phyloP scores from a whole-genome alignment of 352 stramenopile genomes.

The Globisporangium rhizosaccharum region DNA sequence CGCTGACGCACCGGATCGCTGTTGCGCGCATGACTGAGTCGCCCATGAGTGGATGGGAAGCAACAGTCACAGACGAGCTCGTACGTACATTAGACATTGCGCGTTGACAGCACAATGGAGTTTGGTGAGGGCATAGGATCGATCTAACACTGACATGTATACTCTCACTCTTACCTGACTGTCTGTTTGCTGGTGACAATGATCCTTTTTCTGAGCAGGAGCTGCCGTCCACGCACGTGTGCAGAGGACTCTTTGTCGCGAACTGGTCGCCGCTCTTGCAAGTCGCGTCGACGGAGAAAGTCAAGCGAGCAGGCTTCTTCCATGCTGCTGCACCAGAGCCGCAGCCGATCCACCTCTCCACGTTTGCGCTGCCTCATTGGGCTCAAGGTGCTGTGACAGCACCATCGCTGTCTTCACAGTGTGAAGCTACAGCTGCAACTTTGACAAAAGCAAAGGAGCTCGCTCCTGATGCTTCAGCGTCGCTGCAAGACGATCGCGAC shows the following conservation, averaged over 20 bases:
- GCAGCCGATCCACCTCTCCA: conserved; percentile 37
- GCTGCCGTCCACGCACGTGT: conserved; percentile 33
- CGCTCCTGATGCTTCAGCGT: too few relatives aligned
- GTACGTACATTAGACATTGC: conserved; percentile 14
- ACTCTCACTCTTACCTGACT: background rate
- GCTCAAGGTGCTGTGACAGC: background rate
- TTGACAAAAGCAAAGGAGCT: too few relatives aligned
- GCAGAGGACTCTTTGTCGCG: conserved; percentile 36
- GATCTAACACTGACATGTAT: background rate
- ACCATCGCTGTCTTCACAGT: background rate
- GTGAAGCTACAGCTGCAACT: too few relatives aligned
- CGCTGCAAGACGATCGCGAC: background rate
- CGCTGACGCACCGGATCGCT: conserved; percentile 28
- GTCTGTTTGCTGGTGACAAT: background rate
- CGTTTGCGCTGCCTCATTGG: conserved; percentile 42
- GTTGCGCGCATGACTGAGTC: conserved; percentile 29
- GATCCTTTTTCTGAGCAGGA: conserved; percentile 18
- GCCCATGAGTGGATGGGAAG: conserved; percentile 19
- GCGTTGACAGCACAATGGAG: background rate
- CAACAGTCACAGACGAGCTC: conserved; percentile 32
- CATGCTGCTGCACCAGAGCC: conserved; percentile 23
- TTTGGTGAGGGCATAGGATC: background rate
- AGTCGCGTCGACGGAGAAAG: conserved; percentile 46
- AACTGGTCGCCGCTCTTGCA: conserved; percentile 43
- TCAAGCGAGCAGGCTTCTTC: conserved; percentile 41